Base-by-base conservation (phyloP, 1,139 yeast genomes). In the Candida labiduridarum region DNA sequence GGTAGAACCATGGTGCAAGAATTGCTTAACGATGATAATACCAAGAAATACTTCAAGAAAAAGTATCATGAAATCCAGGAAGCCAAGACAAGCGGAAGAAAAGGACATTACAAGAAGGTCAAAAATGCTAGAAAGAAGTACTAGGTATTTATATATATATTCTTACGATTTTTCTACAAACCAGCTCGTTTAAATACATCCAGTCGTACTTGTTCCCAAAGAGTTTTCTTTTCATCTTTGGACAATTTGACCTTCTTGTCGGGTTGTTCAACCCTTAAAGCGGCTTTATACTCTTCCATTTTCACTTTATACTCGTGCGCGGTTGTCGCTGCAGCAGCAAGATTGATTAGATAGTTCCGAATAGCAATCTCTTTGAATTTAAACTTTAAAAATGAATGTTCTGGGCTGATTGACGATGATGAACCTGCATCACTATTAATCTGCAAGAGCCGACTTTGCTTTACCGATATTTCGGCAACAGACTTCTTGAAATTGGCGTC, bases 1-100 rank as follows among this genome's bases (percentile, higher is more conserved):
- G 91, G 92, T 56, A 76, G 76, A 52, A 87, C 92, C 1, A 78
- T 94, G 59, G 86, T 92, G 44, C 95, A 89, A 53, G 96, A 92
- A 64, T 76, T 94, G 48, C 74, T 94, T 71, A 80, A 85, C 51
- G 96, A 91, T 63, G 80, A 79, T 46, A 84, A 83, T 44, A 75
- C 90, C 14, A 80, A 80, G 59, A 80, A 81, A 54, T 94, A 91
- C 73, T 92, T 91, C 79, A 87, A 87, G 78, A 81, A 94, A 59
- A 89, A 88, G 71, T 91, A 87, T 66, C 67, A 72, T 30, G 96
- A 90, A 62, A 89, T 94, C 52, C 97, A 90, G 67, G 75, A 67
- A 14, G 71, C 79, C 56, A 87, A 86, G 67, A 79, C 80, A n/a
- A 85, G 94, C 59, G 97, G 97, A 31, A 85, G 85, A 51, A 84